A percentile compares a stretch with the other conserved stretches of the same genome.
These are phyloP conservation scores for Suillus americanus DNA, from an alignment of 768 basidiomycete species.

Conservation along the genomic window DNA sequence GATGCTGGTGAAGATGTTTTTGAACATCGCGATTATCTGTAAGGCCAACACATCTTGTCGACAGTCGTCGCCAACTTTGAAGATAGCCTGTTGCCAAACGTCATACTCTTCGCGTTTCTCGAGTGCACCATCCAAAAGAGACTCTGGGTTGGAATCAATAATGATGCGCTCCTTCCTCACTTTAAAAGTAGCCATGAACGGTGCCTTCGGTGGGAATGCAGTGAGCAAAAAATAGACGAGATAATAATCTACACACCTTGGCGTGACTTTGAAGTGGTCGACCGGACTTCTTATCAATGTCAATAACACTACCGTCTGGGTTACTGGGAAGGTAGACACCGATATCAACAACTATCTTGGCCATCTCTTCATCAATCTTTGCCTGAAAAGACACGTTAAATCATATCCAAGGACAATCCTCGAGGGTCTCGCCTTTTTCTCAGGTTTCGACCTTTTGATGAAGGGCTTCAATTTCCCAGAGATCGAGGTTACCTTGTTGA, in stretches of 20 bases:
- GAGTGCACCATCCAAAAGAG: constrained; percentile 59
- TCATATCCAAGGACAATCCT: neutral
- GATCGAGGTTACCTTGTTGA: constrained; percentile 95
- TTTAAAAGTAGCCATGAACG: constrained; percentile 99
- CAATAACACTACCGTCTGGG: constrained; percentile 95
- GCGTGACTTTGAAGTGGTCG: constrained; percentile 96
- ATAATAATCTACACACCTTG: constrained; percentile 54
- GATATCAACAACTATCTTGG: constrained; percentile 87
- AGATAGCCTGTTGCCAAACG: constrained; percentile 97
- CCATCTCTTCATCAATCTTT: constrained; percentile 99
- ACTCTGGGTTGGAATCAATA: constrained; percentile 70
- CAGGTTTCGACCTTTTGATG: constrained; percentile 92
- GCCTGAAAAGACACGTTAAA: constrained; percentile 48
- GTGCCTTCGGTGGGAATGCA: constrained; percentile 61
- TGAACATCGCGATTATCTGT: constrained; percentile 99
- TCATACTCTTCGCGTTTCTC: constrained; percentile 71
- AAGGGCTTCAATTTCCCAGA: constrained; percentile 96
- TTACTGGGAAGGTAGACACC: constrained; percentile 98
- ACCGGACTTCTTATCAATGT: constrained; percentile 95
- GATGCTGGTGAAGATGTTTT: constrained; percentile 89
- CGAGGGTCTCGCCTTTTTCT: constrained; percentile 75
- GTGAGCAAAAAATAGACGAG: neutral
- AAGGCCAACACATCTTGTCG: constrained; percentile 97
- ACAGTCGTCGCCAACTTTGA: constrained; percentile 99
- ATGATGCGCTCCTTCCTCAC: constrained; percentile 83